Conservation (phyloP, 768 basidiomycete genomes). For the Sporobolomyces phaffii region DNA sequence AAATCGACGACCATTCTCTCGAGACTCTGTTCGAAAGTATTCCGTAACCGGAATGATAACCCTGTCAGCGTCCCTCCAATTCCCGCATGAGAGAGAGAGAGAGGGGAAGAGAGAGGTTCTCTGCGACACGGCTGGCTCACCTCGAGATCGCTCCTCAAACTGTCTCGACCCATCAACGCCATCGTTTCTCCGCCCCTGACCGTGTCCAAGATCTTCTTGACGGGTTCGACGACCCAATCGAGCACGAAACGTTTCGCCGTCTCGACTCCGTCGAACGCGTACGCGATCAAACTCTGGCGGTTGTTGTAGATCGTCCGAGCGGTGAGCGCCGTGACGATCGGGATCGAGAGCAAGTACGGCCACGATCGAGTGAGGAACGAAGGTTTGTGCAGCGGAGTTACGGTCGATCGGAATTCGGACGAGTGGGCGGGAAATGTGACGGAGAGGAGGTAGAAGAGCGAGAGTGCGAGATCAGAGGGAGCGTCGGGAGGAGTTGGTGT, state of each 20-base stretch:
- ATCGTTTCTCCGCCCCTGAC: conserved; percentile 68
- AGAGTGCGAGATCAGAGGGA: conserved; percentile 34
- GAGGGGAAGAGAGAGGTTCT: conserved; percentile 6
- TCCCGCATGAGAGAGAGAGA: neutral
- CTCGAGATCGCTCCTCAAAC: conserved; percentile 75
- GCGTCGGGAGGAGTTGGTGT: conserved; percentile 3
- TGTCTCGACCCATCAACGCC: conserved; percentile 67
- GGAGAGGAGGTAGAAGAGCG: conserved; percentile 42
- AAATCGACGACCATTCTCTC: conserved; percentile 87
- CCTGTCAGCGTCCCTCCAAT: neutral
- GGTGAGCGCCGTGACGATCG: conserved; percentile 59
- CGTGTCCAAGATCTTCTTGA: conserved; percentile 74
- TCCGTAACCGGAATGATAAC: neutral
- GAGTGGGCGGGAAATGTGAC: conserved; percentile 44
- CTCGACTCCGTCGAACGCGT: conserved; percentile 58
- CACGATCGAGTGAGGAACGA: conserved; percentile 64
- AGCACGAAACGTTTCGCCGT: conserved; percentile 67
- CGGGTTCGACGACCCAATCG: conserved; percentile 79
- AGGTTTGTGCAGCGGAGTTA: conserved; percentile 57
- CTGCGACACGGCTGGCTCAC: conserved; percentile 50
- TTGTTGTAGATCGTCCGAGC: conserved; percentile 57
- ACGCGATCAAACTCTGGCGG: conserved; percentile 55
- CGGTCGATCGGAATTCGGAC: conserved; percentile 42
- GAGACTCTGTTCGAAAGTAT: conserved; percentile 59
- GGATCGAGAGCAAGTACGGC: conserved; percentile 73